A percentile compares a stretch with the other conserved stretches of the same genome.
Conservation (phyloP, 2,329 filamentous ascomycete genomes). For the Fusarium bactridioides region DNA sequence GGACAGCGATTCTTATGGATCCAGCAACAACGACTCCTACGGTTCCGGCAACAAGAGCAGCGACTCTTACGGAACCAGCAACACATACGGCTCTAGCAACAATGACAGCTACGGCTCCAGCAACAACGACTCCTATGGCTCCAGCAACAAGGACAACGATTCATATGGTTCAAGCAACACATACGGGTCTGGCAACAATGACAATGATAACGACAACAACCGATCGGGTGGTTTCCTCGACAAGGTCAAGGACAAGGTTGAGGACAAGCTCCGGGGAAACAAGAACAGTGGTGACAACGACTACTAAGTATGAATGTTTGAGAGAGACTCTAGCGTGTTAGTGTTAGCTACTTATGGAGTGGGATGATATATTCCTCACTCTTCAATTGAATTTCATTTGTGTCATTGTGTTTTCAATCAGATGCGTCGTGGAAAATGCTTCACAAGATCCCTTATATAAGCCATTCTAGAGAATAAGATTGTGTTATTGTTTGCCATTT, state of each 20-base stretch:
- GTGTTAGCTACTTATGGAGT: neutral
- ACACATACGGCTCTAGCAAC: conserved; percentile 12
- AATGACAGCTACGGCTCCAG: neutral
- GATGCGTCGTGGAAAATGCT: neutral
- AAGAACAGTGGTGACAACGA: conserved; percentile 44
- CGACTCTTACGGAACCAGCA: conserved; percentile 1
- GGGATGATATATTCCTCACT: conserved; percentile 5
- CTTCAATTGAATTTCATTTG: conserved; percentile 5
- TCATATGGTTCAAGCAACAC: conserved; percentile 5
- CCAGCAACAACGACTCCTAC: neutral
- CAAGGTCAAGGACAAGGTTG: conserved; percentile 67
- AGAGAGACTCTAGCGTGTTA: conserved; percentile 7
- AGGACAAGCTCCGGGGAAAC: conserved; percentile 55
- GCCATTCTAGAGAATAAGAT: no score
- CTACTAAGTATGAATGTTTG: conserved; percentile 21
- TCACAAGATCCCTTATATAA: no score
- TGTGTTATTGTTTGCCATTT: no score
- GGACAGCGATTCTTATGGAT: neutral
- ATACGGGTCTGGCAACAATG: conserved; percentile 8
- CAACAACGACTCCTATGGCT: neutral
- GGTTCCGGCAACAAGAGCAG: neutral
- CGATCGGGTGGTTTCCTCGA: conserved; percentile 58
- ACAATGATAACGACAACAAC: conserved; percentile 8
- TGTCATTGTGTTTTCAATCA: neutral
- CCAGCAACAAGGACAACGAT: neutral